These are phyloP conservation scores for Xylaria scruposa DNA, from an alignment of 495 filamentous ascomycete genomes.

Conservation along the genomic window DNA sequence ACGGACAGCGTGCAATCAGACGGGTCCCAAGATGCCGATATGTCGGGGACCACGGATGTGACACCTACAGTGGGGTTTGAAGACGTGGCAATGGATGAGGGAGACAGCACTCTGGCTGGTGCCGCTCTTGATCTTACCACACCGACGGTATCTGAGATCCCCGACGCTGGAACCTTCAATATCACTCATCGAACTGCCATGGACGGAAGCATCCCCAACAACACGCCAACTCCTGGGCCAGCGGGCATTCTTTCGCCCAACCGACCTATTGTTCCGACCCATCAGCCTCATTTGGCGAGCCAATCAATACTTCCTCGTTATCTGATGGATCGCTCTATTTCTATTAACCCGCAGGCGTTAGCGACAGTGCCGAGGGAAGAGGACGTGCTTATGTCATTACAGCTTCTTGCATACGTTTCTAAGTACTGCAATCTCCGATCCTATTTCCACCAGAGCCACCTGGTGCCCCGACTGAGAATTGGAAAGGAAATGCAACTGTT, in stretches of 20 bases:
- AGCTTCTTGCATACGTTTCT: conserved; percentile 95
- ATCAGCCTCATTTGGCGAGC: conserved; percentile 71
- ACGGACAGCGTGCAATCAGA: conserved; percentile 76
- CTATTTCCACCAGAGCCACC: conserved; percentile 93
- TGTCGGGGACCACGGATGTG: conserved; percentile 79
- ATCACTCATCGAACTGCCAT: conserved; percentile 90
- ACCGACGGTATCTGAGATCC: conserved; percentile 79
- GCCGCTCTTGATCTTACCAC: conserved; percentile 76
- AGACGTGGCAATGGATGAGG: conserved; percentile 76
- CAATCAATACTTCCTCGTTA: conserved; percentile 70
- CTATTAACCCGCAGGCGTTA: conserved; percentile 70
- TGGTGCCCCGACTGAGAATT: conserved; percentile 91
- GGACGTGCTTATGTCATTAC: conserved; percentile 97
- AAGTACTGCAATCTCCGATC: conserved; percentile 96
- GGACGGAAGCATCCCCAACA: conserved; percentile 86
- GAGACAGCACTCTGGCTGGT: conserved; percentile 77
- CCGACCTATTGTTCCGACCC: conserved; percentile 74
- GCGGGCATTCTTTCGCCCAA: conserved; percentile 78
- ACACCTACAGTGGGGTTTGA: conserved; percentile 79
- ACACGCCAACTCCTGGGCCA: conserved; percentile 58
- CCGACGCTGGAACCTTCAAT: conserved; percentile 89
- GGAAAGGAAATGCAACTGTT: conserved; percentile 80
- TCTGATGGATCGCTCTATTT: conserved; percentile 71
- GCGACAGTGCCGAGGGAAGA: conserved; percentile 94
- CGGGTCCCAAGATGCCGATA: conserved; percentile 66